Percentiles rank a stretch among this genome's conserved stretches.
phyloP scores from a whole-genome alignment of 2,329 filamentous ascomycete species.

The Emmonsiellopsis sp. region DNA sequence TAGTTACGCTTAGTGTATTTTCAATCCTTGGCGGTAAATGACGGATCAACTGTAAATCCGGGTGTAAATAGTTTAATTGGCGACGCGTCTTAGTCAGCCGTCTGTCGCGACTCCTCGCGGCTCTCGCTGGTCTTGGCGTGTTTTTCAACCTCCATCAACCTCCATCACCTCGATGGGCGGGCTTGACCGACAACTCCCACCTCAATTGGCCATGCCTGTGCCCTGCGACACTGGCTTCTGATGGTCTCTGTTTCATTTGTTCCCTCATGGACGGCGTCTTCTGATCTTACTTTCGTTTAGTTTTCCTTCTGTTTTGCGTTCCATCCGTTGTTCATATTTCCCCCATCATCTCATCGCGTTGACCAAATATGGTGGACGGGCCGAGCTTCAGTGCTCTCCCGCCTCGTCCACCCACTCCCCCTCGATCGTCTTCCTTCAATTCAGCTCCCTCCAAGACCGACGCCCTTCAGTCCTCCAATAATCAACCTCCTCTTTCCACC shows the following conservation, averaged over 20 bases:
- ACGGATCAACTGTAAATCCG: no score
- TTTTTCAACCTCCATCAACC: not conserved
- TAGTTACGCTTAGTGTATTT: no score
- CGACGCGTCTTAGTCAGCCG: not conserved
- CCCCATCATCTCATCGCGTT: not conserved
- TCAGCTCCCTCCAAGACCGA: conserved; percentile 12
- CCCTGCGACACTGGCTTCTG: not conserved
- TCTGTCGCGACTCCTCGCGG: not conserved
- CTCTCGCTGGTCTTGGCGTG: not conserved
- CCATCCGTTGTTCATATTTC: not conserved
- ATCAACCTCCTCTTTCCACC: not conserved
- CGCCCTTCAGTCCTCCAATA: not conserved
- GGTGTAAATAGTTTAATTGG: not conserved
- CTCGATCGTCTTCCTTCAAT: conserved; percentile 30
- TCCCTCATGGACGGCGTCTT: conserved; percentile 1
- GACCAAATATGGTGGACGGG: conserved; percentile 33
- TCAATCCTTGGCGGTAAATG: not conserved
- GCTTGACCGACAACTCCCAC: not conserved
- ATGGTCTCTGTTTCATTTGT: not conserved
- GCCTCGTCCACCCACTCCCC: conserved; percentile 49
- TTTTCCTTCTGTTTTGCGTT: not conserved
- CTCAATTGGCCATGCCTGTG: not conserved
- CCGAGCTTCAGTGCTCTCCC: conserved; percentile 36
- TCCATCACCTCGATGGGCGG: not conserved
- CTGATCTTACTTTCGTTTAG: not conserved